Base-by-base conservation (phyloP, 2,329 filamentous ascomycete genomes). In the Aspergillus quadricinctus region DNA sequence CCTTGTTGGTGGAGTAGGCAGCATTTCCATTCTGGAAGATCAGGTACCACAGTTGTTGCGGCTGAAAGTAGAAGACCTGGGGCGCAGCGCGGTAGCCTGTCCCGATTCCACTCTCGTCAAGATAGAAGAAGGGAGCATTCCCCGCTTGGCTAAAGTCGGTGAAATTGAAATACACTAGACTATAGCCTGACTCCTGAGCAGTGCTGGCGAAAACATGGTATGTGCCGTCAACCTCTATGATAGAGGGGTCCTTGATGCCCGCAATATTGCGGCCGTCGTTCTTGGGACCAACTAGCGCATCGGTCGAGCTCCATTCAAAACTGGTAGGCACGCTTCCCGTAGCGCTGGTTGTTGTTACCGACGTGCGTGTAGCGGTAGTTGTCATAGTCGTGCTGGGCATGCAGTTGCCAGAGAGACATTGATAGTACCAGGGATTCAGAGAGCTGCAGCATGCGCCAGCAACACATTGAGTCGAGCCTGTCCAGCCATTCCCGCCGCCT, bases 141-240 rank as follows among this genome's bases (percentile, higher is more conserved):
- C 35, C 25, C n/a, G 55, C 52, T 10, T 57, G 17, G 14, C 19
- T 41, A 11, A 57, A 57, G 19, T 57, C 41, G 52, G 55, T 49
- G 49, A 57, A 54, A 49, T 50, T 54, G 10, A 57, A 40, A 14
- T 57, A 57, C 17, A 57, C 55, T 5, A 57, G 41, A 11, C 48
- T 49, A 17, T 57, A 57, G 2, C 55, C 55, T 3, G 40, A 37
- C 4, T 7, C 48, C n/a, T 41, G 50, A 6, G 55, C 55, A 4
- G 55, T 54, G 40, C 52, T 57, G 4, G 52, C 52, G 35, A 57
- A 54, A 25, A 54, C 55, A 49, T 57, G 55, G 9, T 57, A 57
- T 9, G 31, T 51, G 11, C 48, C 52, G n/a, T 43, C 29, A 3
- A 54, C 19, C 4, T 51, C 28, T 8, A 57, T 19, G 11, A 54